These are phyloP conservation scores for Escallonia herrerae DNA, from an alignment of 129 eudicot genomes.

Conservation along the genomic window DNA sequence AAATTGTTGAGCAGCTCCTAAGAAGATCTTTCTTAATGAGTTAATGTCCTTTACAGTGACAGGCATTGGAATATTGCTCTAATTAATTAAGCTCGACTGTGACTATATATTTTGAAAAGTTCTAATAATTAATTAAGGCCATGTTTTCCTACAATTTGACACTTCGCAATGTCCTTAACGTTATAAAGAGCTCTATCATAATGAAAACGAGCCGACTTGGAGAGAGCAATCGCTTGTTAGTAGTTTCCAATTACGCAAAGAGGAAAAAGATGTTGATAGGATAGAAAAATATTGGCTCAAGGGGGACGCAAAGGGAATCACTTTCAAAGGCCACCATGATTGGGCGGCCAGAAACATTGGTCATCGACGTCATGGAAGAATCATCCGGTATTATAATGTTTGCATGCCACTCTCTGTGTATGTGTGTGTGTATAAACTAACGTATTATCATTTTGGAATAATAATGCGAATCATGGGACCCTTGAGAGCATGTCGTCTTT, in stretches of 20 bases:
- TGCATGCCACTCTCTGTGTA: not conserved
- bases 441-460: no score
- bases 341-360: conserved; percentile 20
- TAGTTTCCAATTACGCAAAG: conserved; percentile 11
- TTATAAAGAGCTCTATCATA: not conserved
- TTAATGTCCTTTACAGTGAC: no score
- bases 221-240: conserved; percentile 3
- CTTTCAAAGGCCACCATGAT: conserved; percentile 23
- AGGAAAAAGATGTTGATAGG: conserved; percentile 8
- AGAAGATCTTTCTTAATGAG: no score
- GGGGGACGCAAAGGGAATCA: conserved; percentile 33
- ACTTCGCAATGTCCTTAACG: not conserved
- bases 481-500: not conserved
- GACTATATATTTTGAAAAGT: no score
- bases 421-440: not conserved
- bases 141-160: no score
- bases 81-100: no score
- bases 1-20: no score
- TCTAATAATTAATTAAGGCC: no score
- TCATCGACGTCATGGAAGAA: conserved; percentile 3
- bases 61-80: no score
- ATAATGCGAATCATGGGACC: not conserved
- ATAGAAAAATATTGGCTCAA: conserved; percentile 38
- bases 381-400: not conserved
- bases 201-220: conserved; percentile 2